Percentiles rank a stretch among this genome's conserved stretches.
These are phyloP conservation scores for Balansia obtecta DNA, from an alignment of 2,329 filamentous ascomycete genomes.

Conservation along the genomic window DNA sequence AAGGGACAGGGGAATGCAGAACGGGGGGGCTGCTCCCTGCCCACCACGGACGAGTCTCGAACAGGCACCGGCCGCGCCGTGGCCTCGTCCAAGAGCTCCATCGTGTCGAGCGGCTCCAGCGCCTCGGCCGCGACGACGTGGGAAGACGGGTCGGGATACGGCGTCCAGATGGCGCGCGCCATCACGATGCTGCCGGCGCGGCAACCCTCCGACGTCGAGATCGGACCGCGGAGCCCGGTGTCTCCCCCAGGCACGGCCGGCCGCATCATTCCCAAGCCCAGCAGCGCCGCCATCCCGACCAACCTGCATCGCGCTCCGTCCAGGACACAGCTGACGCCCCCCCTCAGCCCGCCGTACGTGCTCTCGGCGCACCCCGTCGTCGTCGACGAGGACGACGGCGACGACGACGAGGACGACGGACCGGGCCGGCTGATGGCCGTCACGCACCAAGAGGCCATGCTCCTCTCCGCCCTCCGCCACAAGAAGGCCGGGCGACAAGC, in stretches of 20 bases:
- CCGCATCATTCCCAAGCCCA: background rate
- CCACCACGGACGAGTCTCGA: slow-evolving; percentile 1
- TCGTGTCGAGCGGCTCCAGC: slow-evolving; percentile 26
- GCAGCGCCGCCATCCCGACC: background rate
- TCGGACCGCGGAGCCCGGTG: slow-evolving; percentile 1
- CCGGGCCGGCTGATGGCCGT: slow-evolving; percentile 35
- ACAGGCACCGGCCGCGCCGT: slow-evolving; percentile 14
- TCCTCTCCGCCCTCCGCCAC: slow-evolving; percentile 42
- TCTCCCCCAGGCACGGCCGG: background rate
- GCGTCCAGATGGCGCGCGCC: slow-evolving; percentile 27
- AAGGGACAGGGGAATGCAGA: background rate
- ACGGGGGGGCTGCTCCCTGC: slow-evolving; percentile 4
- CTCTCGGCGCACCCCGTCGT: slow-evolving; percentile 34
- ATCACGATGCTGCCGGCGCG: slow-evolving; percentile 24
- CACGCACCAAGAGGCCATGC: slow-evolving; percentile 44
- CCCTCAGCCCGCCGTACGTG: slow-evolving; percentile 38
- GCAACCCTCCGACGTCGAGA: slow-evolving; percentile 12
- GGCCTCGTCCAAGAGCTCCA: slow-evolving; percentile 16
- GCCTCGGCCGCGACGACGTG: slow-evolving; percentile 21
- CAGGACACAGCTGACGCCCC: slow-evolving; percentile 33
- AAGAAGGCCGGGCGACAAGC: slow-evolving; percentile 43
- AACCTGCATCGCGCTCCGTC: slow-evolving; percentile 9
- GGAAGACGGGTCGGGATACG: slow-evolving; percentile 19
- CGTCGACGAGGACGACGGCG: too few species aligned
- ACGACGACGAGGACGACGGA: too few species aligned